phyloP scores from a whole-genome alignment of 306 rosid species.

The Pterocarpus santalinus region DNA sequence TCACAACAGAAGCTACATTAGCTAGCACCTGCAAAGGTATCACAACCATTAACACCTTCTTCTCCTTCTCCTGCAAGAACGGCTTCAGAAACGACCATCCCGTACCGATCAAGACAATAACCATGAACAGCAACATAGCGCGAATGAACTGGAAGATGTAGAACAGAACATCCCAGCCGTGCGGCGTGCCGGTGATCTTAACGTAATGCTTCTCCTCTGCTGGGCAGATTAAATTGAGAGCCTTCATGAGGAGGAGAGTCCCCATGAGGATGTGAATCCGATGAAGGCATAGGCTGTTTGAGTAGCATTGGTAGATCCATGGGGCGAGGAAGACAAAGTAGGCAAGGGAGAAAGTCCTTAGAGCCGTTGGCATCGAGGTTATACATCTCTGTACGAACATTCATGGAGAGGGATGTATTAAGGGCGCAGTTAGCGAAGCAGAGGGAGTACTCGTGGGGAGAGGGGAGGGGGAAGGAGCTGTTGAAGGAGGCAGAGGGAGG shows the following conservation, averaged over 20 bases:
- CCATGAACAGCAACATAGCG: constrained; percentile 79
- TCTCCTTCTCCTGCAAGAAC: constrained; percentile 82
- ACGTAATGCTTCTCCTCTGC: constrained; percentile 92
- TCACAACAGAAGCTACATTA: constrained; percentile 77
- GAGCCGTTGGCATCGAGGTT: constrained; percentile 66
- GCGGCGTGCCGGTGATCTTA: constrained; percentile 85
- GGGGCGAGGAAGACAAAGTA: constrained; percentile 65
- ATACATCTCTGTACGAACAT: constrained; percentile 73
- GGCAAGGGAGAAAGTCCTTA: constrained; percentile 60
- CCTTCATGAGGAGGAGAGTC: constrained; percentile 71
- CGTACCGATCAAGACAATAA: constrained; percentile 83
- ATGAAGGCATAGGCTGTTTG: constrained; percentile 66
- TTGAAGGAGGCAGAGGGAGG: constrained; percentile 69
- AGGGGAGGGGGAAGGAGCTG: constrained; percentile 58
- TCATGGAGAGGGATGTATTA: constrained; percentile 72
- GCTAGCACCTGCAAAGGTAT: constrained; percentile 91
- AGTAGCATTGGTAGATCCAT: constrained; percentile 63
- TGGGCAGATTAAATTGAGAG: constrained; percentile 76
- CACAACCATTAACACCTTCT: constrained; percentile 89
- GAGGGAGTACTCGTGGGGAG: constrained; percentile 81
- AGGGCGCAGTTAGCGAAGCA: constrained; percentile 87
- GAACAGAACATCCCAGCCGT: constrained; percentile 90
- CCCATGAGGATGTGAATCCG: constrained; percentile 87
- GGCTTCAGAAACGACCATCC: constrained; percentile 95
- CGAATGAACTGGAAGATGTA: constrained; percentile 86